Conservation (phyloP, 2,329 filamentous ascomycete genomes). For the Ceratocystis destructans region DNA sequence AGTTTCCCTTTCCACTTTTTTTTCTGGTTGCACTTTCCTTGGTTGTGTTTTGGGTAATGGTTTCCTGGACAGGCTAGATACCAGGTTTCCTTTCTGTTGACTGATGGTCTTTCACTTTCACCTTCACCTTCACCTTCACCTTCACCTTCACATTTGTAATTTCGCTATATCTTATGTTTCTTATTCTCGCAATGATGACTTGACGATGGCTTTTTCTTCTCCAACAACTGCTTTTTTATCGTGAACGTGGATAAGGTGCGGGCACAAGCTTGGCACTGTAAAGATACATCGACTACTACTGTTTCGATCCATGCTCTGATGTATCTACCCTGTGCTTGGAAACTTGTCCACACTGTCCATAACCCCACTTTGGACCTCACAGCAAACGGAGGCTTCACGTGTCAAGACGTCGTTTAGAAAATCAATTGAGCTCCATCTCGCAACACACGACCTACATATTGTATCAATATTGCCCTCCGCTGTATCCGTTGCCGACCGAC, state of each 20-base stretch:
- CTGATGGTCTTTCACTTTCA: neutral
- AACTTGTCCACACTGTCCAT: constrained; percentile 2
- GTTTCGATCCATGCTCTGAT: too few species aligned
- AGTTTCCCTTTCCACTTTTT: neutral
- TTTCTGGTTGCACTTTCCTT: neutral
- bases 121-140: neutral
- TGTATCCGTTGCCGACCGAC: neutral
- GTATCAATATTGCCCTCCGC: neutral
- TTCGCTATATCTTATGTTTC: neutral
- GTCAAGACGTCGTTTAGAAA: neutral
- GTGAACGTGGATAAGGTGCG: neutral
- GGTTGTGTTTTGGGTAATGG: neutral
- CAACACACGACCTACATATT: neutral
- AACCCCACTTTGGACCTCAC: constrained; percentile 19
- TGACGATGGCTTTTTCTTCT: constrained; percentile 3
- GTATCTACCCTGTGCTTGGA: neutral
- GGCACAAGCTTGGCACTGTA: neutral
- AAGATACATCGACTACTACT: neutral
- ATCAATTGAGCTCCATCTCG: neutral
- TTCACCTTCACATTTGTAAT: neutral
- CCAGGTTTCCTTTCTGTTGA: constrained; percentile 4
- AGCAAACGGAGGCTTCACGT: neutral
- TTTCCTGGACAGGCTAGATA: neutral
- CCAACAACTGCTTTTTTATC: neutral
- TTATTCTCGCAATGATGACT: constrained; percentile 1